A percentile compares a stretch with the other conserved stretches of the same genome.
Evolutionary conservation across 441 rosid species (phyloP).

Genomic region (Populus hybrid): DNA sequence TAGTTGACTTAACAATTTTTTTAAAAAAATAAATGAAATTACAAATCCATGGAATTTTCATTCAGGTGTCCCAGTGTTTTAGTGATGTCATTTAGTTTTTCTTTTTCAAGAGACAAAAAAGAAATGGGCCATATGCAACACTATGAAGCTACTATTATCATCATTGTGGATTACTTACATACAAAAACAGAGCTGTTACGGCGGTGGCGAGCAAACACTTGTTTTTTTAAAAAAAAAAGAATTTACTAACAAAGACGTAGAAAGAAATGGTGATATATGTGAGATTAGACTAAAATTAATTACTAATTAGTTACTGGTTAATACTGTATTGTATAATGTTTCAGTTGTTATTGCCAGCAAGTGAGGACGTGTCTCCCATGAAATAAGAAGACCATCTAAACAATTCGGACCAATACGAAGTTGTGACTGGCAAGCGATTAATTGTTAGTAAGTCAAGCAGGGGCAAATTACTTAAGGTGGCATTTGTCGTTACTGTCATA

Average conservation of each 20-base stretch:
- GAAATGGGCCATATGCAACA: neutral
- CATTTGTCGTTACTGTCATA: too few species aligned
- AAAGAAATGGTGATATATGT: neutral
- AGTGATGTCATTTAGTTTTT: too few species aligned
- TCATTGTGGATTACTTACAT: too few species aligned
- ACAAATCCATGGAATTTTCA: too few species aligned
- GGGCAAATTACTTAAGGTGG: too few species aligned
- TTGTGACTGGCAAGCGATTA: neutral
- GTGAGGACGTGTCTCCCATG: neutral
- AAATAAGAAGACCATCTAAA: neutral
- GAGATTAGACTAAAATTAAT: neutral
- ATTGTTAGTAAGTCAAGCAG: too few species aligned
- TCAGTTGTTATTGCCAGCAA: neutral
- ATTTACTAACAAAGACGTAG: too few species aligned
- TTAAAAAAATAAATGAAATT: too few species aligned
- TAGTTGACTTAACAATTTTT: too few species aligned
- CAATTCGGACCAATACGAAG: neutral
- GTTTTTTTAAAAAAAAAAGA: too few species aligned
- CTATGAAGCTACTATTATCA: neutral
- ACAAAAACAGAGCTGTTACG: too few species aligned
- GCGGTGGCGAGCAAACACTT: neutral
- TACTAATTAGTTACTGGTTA: neutral
- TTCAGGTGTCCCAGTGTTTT: too few species aligned
- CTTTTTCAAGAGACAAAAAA: neutral
- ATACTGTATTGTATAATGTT: neutral